phyloP scores from a whole-genome alignment of 2,329 filamentous ascomycete genomes.

The Talaromyces sp. region DNA sequence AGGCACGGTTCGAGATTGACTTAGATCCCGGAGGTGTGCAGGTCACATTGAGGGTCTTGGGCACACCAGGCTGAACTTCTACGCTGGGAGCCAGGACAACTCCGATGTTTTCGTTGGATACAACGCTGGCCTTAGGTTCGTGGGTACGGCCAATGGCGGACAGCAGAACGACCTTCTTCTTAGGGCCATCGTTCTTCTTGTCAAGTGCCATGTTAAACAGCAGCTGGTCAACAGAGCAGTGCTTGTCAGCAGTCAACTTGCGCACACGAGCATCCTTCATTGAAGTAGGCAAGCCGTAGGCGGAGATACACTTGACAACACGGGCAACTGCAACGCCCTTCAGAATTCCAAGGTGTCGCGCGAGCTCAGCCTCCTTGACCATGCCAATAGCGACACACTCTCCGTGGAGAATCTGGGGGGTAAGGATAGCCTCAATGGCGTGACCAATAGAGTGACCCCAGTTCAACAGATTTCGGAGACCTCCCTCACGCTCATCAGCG shows the following conservation, averaged over 20 bases:
- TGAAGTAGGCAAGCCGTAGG: constrained; percentile 86
- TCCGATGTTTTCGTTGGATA: constrained; percentile 82
- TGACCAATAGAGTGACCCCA: constrained; percentile 98
- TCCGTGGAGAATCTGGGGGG: constrained; percentile 92
- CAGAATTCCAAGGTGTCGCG: constrained; percentile 83
- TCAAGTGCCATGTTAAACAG: constrained; percentile 95
- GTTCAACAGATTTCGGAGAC: constrained; percentile 90
- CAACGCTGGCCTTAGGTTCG: constrained; percentile 84
- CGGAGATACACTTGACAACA: constrained; percentile 89
- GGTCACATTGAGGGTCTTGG: constrained; percentile 65
- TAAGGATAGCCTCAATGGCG: constrained; percentile 91
- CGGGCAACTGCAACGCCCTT: constrained; percentile 85
- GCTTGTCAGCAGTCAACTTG: constrained; percentile 80
- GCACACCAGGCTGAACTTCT: constrained; percentile 72
- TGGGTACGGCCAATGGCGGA: constrained; percentile 86
- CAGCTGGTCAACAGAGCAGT: constrained; percentile 81
- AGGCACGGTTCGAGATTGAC: constrained; percentile 92
- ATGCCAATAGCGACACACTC: constrained; percentile 97
- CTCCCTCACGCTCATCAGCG: constrained; percentile 90
- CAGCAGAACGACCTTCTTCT: constrained; percentile 94
- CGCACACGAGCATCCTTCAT: constrained; percentile 80
- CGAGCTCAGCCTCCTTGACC: constrained; percentile 95
- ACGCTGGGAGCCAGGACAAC: constrained; percentile 81
- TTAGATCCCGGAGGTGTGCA: constrained; percentile 94
- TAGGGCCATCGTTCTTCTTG: constrained; percentile 95